Base-by-base conservation (phyloP, 2,329 filamentous ascomycete species). In the Penicillium sp. region DNA sequence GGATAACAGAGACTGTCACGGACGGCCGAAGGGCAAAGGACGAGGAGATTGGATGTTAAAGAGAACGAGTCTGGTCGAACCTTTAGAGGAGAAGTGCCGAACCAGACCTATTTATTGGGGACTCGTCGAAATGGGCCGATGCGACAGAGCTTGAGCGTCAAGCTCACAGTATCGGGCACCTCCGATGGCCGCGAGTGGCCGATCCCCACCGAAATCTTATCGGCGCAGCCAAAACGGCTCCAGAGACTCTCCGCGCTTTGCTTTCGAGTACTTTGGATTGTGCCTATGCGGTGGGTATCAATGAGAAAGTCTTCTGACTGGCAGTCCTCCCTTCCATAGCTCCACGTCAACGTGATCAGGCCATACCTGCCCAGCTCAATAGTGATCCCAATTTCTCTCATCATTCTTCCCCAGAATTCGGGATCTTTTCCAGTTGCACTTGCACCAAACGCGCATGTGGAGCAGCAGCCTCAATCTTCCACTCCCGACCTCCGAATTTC, bases 161-260 rank as follows among this genome's bases (percentile, higher is more conserved):
- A 50, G 35, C 39, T 18, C 6, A 3, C 19, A 39, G 49, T 18
- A 64, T 76, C 73, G 73, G 73, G 69, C 69, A 72, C 61, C 73
- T 76, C 73, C 73, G 73, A 75, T 66, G 68, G 63, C 73, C 73
- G 73, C 68, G 62, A 58, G 63, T 67, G 69, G 71, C 64, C 66
- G 66, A 66, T 65, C 60, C 46, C 63, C 65, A 61, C 60, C 46
- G 53, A 31, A 71, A 71, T 73, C 71, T 72, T 71, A 72, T 73
- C 69, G 46, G 62, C 52, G 39, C 33, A 54, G 50, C 43, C 47
- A 60, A 54, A 35, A 49, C 36, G 41, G 27, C 18, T 54, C 40
- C n/a, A n/a, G n/a, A n/a, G n/a, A n/a, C 47, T 50, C 31, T 50
- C 16, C 39, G 13, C 10, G 14, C 39, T 9, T 16, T 10, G 18